Evolutionary conservation across 2,329 filamentous ascomycete genomes (phyloP).

Genomic region (Periconia macrospinosa): DNA sequence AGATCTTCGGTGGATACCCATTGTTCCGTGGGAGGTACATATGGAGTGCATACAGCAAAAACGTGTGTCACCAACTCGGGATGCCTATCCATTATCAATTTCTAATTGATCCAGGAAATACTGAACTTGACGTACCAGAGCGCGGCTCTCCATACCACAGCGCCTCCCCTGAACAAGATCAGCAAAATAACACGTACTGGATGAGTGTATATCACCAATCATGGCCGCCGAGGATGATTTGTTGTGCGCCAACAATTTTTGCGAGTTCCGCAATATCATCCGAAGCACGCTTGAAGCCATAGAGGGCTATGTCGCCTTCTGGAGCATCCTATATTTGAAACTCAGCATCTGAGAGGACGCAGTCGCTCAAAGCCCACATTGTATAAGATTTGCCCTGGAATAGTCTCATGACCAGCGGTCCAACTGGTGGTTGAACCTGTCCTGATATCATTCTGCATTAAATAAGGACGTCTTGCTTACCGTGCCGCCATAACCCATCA

Average conservation of each 20-base stretch:
- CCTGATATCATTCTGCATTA: constrained; percentile 16
- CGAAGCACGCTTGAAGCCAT: constrained; percentile 71
- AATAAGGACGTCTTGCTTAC: constrained; percentile 40
- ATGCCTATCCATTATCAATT: constrained; percentile 45
- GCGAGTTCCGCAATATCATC: constrained; percentile 76
- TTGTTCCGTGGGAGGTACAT: constrained; percentile 55
- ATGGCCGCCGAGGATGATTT: constrained; percentile 83
- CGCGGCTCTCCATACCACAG: constrained; percentile 72
- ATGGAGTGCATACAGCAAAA: constrained; percentile 82
- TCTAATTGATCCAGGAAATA: not conserved
- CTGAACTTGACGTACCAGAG: constrained; percentile 53
- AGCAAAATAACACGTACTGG: constrained; percentile 5
- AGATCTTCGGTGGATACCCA: constrained; percentile 63
- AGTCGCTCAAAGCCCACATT: constrained; percentile 10
- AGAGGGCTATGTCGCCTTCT: constrained; percentile 59
- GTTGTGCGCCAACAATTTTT: constrained; percentile 55
- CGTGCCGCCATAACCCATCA: constrained; percentile 83
- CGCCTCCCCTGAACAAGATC: constrained; percentile 64
- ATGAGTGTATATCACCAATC: constrained; percentile 63
- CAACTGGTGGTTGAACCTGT: not conserved
- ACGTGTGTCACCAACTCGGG: constrained; percentile 72
- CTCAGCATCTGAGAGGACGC: constrained; percentile 16
- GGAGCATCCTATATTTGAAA: constrained; percentile 41
- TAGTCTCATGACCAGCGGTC: not conserved
- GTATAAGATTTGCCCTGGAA: not conserved